A percentile compares a stretch with the other conserved stretches of the same genome.
Evolutionary conservation across 345 rosid genomes (phyloP).

Genomic region (Aquilaria sinensis): DNA sequence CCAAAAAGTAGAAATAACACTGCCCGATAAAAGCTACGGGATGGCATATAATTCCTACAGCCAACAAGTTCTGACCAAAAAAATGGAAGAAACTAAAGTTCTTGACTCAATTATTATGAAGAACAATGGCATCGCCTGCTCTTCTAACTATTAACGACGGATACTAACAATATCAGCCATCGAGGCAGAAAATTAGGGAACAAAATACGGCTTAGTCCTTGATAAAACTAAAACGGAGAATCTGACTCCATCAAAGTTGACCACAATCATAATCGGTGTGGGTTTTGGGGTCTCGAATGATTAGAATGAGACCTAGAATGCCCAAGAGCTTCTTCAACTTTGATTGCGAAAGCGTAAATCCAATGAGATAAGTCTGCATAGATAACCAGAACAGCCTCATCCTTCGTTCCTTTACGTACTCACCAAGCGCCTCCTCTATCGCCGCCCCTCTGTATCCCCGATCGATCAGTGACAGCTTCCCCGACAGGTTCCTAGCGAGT

Average conservation of each 20-base stretch:
- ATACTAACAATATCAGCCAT: too few relatives aligned
- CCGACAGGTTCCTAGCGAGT: slow-evolving; percentile 3
- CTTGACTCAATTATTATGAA: too few relatives aligned
- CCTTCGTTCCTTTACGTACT: slow-evolving; percentile 35
- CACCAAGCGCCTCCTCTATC: slow-evolving; percentile 30
- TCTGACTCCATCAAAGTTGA: neutral
- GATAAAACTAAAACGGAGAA: too few relatives aligned
- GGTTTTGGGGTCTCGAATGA: slow-evolving; percentile 26
- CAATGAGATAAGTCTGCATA: slow-evolving; percentile 37
- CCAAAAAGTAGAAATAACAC: too few relatives aligned
- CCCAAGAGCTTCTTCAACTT: slow-evolving; percentile 14
- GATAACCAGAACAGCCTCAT: slow-evolving; percentile 35
- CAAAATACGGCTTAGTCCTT: too few relatives aligned
- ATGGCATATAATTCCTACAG: too few relatives aligned
- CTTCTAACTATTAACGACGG: too few relatives aligned
- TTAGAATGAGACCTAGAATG: slow-evolving; percentile 9
- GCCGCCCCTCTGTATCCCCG: neutral
- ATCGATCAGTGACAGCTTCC: neutral
- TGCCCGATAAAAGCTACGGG: too few relatives aligned
- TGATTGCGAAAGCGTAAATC: slow-evolving; percentile 14
- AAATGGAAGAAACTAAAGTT: too few relatives aligned
- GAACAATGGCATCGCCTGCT: too few relatives aligned
- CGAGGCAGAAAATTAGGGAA: too few relatives aligned
- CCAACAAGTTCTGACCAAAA: too few relatives aligned
- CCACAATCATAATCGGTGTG: slow-evolving; percentile 42